Conservation (phyloP, 164 flowering plant genomes). For the Brasenia schreberi region DNA sequence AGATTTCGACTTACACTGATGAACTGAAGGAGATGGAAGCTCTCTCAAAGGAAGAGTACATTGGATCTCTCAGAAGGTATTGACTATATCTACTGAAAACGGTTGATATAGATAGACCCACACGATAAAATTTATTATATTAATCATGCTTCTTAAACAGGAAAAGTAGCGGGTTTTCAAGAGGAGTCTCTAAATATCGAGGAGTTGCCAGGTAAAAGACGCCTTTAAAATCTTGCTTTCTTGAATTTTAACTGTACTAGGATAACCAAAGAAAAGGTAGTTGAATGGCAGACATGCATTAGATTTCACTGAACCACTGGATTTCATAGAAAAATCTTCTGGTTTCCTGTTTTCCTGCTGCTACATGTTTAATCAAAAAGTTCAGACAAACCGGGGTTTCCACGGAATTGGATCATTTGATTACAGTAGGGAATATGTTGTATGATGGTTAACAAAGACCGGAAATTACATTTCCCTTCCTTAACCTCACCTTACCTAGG, state of each 20-base stretch:
- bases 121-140: background rate
- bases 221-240: background rate
- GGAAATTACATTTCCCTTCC: no score
- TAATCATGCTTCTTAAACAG: conserved; percentile 22
- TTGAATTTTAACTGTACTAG: background rate
- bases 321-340: background rate
- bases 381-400: no score
- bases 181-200: conserved; percentile 84
- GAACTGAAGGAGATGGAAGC: conserved; percentile 79
- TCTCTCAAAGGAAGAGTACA: conserved; percentile 79
- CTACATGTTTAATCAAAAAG: background rate
- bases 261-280: no score
- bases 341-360: background rate
- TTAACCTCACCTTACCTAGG: no score
- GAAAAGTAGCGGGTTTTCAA: conserved; percentile 85
- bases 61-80: conserved; percentile 89
- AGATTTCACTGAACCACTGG: no score
- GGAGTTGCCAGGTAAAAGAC: conserved; percentile 76
- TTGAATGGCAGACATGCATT: background rate
- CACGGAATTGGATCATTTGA: no score
- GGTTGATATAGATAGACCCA: background rate
- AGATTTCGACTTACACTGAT: conserved; percentile 52
- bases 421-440: no score
- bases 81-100: background rate
- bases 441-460: no score